These are phyloP conservation scores for Candolleomyces efflorescens DNA, from an alignment of 768 basidiomycete genomes.

Conservation along the genomic window DNA sequence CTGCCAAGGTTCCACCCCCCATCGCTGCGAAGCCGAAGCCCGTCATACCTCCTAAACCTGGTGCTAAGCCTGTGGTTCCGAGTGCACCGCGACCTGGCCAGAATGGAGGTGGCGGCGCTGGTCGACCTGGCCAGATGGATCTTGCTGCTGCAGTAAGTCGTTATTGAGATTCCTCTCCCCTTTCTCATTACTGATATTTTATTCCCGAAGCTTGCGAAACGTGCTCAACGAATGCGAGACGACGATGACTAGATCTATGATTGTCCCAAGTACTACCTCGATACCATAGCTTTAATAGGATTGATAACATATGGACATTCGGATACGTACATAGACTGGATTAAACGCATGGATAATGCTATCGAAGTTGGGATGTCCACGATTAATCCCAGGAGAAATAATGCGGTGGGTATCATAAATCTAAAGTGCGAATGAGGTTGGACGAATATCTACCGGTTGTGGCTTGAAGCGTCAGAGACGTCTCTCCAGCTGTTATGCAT, in stretches of 20 bases:
- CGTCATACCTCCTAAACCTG: constrained; percentile 49
- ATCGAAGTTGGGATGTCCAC: neutral
- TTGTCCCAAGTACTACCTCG: neutral
- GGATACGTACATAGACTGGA: neutral
- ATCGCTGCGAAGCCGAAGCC: constrained; percentile 66
- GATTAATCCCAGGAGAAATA: neutral
- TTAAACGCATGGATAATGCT: neutral
- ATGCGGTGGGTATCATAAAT: neutral
- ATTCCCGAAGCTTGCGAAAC: constrained; percentile 60
- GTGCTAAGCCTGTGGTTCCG: constrained; percentile 33
- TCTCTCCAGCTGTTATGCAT: neutral
- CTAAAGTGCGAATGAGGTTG: neutral
- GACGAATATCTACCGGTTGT: neutral
- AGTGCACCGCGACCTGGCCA: constrained; percentile 41
- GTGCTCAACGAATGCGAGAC: constrained; percentile 63
- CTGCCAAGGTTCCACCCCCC: constrained; percentile 53
- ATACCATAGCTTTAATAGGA: neutral
- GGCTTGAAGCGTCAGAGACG: neutral
- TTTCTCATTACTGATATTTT: constrained; percentile 2
- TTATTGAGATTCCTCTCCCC: constrained; percentile 3
- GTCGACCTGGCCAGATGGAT: constrained; percentile 63
- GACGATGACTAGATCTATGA: constrained; percentile 21
- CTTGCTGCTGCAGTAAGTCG: constrained; percentile 75
- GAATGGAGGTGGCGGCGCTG: constrained; percentile 17
- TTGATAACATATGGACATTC: constrained; percentile 2